A percentile compares a stretch with the other conserved stretches of the same genome.
Evolutionary conservation across 2,329 filamentous ascomycete genomes (phyloP).

Genomic region (Phyllosticta citribraziliensis): DNA sequence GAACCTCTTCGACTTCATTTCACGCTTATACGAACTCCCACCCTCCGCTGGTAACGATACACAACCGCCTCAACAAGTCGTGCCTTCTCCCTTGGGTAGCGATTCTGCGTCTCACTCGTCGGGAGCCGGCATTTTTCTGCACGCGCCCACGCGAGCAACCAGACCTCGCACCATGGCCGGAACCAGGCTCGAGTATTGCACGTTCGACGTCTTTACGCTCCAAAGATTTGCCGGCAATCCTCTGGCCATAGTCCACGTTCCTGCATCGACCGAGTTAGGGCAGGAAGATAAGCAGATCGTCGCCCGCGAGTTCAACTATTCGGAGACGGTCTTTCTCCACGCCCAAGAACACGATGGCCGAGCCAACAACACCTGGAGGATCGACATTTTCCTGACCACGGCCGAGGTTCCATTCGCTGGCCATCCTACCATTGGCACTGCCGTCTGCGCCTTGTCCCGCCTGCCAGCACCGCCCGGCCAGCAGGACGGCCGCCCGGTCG

Average conservation of each 20-base stretch:
- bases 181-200: conserved; percentile 23
- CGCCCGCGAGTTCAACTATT: conserved; percentile 48
- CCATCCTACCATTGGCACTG: conserved; percentile 49
- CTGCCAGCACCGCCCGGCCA: conserved; percentile 14
- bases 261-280: conserved; percentile 24
- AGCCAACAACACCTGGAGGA: conserved; percentile 25
- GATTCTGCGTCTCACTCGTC: background rate
- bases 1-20: background rate
- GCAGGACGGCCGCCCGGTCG: conserved; percentile 15
- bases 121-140: background rate
- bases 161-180: background rate
- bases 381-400: conserved; percentile 46
- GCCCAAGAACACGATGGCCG: conserved; percentile 18
- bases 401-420: conserved; percentile 48
- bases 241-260: conserved; percentile 45
- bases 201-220: conserved; percentile 40
- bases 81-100: background rate
- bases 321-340: conserved; percentile 48
- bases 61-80: background rate
- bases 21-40: background rate
- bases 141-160: background rate
- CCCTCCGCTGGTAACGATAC: background rate
- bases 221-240: conserved; percentile 44
- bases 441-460: conserved; percentile 35
- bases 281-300: conserved; percentile 45